Percentiles rank a stretch among this genome's conserved stretches.
phyloP scores from a whole-genome alignment of 1,139 yeast genomes.

The Geotrichum carabidarum region DNA sequence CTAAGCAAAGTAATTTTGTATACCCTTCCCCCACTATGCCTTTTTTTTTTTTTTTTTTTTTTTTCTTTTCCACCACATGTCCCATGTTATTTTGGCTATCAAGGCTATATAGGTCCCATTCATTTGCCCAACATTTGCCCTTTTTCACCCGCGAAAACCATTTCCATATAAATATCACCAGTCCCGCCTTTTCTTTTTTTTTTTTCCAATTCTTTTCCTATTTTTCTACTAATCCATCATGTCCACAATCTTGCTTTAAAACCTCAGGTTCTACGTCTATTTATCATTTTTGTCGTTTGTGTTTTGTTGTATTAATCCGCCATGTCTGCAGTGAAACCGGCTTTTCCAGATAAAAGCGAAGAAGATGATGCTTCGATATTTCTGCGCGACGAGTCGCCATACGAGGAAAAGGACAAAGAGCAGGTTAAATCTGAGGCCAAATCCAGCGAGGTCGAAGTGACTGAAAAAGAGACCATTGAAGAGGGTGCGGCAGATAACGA shows the following conservation, averaged over 20 bases:
- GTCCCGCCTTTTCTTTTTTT: neutral
- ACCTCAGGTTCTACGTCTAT: neutral
- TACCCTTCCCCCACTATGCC: too few species aligned
- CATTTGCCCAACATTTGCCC: too few species aligned
- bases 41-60: too few species aligned
- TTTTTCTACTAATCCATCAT: neutral
- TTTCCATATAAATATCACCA: neutral
- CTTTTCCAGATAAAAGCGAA: neutral
- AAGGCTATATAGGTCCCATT: too few species aligned
- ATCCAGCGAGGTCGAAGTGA: neutral
- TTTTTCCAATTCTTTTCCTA: neutral
- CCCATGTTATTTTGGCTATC: too few species aligned
- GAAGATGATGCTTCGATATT: slow-evolving; percentile 1
- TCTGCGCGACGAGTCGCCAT: slow-evolving; percentile 3
- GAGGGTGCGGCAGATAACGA: neutral
- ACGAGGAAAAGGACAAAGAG: neutral
- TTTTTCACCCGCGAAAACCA: too few species aligned
- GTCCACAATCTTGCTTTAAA: too few species aligned
- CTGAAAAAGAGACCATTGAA: neutral
- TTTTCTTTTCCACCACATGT: too few species aligned
- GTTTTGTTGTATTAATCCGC: neutral
- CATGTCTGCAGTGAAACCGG: neutral
- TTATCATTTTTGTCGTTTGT: neutral
- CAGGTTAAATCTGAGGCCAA: neutral
- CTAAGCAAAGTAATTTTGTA: too few species aligned